A percentile compares a stretch with the other conserved stretches of the same genome.
These are phyloP conservation scores for Gamsiella multidivaricata DNA, from an alignment of 192 early-diverging fungal genomes.

Conservation along the genomic window DNA sequence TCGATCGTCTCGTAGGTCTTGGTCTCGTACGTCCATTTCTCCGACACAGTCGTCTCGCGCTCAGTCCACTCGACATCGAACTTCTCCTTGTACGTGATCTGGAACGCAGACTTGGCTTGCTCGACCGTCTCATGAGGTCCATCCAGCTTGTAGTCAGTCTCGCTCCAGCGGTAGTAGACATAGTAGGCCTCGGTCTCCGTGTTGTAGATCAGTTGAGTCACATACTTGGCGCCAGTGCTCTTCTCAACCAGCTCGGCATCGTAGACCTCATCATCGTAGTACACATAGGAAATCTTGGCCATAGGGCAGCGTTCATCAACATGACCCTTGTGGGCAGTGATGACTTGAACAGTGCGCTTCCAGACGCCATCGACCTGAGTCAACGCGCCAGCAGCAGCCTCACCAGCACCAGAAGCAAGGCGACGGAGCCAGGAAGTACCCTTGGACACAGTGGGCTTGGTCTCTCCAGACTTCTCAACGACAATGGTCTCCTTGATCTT, in stretches of 20 bases:
- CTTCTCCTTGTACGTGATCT: constrained; percentile 17
- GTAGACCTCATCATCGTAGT: constrained; percentile 33
- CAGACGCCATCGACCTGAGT: constrained; percentile 18
- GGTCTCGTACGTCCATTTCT: constrained; percentile 30
- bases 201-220: constrained; percentile 10
- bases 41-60: constrained; percentile 20
- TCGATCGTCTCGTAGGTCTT: constrained; percentile 39
- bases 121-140: constrained; percentile 30
- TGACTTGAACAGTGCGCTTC: constrained; percentile 22
- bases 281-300: constrained; percentile 23
- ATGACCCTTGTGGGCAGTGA: constrained; percentile 22
- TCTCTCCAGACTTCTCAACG: background rate
- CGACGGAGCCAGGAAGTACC: constrained; percentile 31
- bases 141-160: constrained; percentile 30
- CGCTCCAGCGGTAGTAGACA: constrained; percentile 25
- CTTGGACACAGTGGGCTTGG: constrained; percentile 28
- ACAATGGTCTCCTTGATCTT: constrained; percentile 13
- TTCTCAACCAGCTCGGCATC: constrained; percentile 21
- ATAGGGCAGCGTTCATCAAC: constrained; percentile 19
- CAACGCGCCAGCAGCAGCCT: constrained; percentile 13
- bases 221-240: constrained; percentile 23
- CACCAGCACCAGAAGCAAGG: constrained; percentile 4
- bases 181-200: constrained; percentile 1
- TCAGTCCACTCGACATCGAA: constrained; percentile 21
- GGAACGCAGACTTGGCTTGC: constrained; percentile 21